These are phyloP conservation scores for Echium plantagineum DNA, from an alignment of 257 asterid species.

Conservation along the genomic window DNA sequence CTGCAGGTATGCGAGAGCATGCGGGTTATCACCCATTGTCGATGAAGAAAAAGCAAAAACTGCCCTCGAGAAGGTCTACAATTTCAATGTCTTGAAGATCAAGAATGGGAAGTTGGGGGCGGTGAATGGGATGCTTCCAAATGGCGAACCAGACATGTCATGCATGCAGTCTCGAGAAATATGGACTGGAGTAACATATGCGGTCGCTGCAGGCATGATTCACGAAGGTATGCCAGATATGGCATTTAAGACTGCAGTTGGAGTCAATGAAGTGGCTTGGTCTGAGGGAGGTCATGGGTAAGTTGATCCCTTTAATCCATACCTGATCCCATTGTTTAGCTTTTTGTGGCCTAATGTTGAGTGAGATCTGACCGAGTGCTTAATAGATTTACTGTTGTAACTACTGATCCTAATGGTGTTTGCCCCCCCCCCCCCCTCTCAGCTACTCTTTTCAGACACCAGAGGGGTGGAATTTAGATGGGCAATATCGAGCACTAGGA, in stretches of 20 bases:
- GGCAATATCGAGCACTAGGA: constrained; percentile 58
- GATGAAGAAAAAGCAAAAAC: constrained; percentile 70
- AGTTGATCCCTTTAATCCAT: constrained; percentile 10
- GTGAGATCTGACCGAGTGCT: not conserved
- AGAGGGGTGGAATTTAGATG: constrained; percentile 71
- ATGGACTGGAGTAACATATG: constrained; percentile 91
- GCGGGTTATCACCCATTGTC: constrained; percentile 73
- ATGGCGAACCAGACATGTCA: constrained; percentile 65
- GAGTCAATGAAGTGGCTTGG: constrained; percentile 76
- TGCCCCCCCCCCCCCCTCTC: constrained; percentile 6
- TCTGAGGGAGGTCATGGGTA: constrained; percentile 73
- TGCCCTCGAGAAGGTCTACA: constrained; percentile 58
- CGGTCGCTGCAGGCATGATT: constrained; percentile 91
- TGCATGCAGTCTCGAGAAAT: constrained; percentile 88
- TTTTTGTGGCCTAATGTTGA: not conserved
- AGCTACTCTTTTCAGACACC: constrained; percentile 93
- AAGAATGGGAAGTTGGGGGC: constrained; percentile 82
- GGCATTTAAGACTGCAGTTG: constrained; percentile 80
- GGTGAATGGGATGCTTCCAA: constrained; percentile 84
- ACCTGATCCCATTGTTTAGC: not conserved
- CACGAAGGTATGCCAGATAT: constrained; percentile 68
- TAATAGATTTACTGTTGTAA: not conserved
- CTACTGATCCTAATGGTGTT: constrained; percentile 1
- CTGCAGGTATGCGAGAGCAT: constrained; percentile 86
- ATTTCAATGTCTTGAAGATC: constrained; percentile 72